Evolutionary conservation across 148 eudicot genomes (phyloP).

Genomic region (Chenopodium suecicum): DNA sequence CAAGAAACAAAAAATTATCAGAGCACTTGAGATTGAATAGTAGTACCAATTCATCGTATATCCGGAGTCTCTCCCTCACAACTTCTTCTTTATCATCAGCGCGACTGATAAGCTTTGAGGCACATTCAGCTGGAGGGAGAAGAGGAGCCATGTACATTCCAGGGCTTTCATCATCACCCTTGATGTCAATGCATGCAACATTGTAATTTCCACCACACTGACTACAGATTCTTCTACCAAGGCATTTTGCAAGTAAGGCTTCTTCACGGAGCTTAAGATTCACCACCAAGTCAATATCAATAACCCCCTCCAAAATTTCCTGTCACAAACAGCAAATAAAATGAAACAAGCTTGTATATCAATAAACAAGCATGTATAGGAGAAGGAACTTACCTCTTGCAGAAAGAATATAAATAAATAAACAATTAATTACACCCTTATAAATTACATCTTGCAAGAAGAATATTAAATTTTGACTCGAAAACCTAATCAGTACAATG

Average conservation of each 20-base stretch:
- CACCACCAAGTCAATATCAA: constrained; percentile 77
- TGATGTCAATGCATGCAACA: constrained; percentile 80
- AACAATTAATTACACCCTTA: neutral
- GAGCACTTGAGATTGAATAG: neutral
- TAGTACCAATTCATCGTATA: constrained; percentile 79
- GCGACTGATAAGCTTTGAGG: constrained; percentile 71
- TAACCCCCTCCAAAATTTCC: constrained; percentile 84
- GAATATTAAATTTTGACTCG: neutral
- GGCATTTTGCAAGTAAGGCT: constrained; percentile 84
- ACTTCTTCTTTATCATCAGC: constrained; percentile 85
- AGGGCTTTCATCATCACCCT: constrained; percentile 62
- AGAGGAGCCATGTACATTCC: constrained; percentile 86
- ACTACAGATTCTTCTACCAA: constrained; percentile 90
- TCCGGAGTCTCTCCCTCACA: constrained; percentile 69
- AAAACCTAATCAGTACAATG: neutral
- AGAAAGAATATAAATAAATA: neutral
- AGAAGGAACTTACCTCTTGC: neutral
- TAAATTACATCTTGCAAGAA: neutral
- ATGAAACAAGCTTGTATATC: constrained; percentile 7
- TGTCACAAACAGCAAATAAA: constrained; percentile 21
- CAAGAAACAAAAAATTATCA: neutral
- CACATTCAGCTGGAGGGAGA: constrained; percentile 81
- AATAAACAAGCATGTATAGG: neutral
- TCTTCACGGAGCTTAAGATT: constrained; percentile 90
- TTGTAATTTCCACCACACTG: constrained; percentile 90